A percentile compares a stretch with the other conserved stretches of the same genome.
phyloP scores from a whole-genome alignment of 257 asterid species.

The Apocynum venetum region DNA sequence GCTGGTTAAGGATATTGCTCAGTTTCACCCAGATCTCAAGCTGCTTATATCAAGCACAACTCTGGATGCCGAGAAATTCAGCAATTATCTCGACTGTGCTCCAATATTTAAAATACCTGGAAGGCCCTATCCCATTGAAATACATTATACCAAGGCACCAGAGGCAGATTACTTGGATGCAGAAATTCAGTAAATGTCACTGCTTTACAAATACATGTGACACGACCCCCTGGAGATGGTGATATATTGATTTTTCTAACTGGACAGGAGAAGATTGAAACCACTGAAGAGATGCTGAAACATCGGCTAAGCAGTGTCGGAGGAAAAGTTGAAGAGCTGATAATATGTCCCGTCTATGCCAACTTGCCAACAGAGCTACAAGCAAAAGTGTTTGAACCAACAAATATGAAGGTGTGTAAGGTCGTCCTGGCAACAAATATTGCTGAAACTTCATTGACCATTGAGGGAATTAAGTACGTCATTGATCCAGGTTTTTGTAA shows the following conservation, averaged over 20 bases:
- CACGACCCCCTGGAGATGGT: constrained; percentile 68
- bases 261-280: constrained; percentile 48
- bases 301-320: constrained; percentile 29
- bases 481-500: constrained; percentile 92
- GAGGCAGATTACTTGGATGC: constrained; percentile 89
- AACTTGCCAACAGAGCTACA: constrained; percentile 41
- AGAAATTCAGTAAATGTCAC: constrained; percentile 44
- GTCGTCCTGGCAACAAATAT: constrained; percentile 43
- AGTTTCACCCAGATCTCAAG: constrained; percentile 77
- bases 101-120: constrained; percentile 73
- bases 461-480: constrained; percentile 89
- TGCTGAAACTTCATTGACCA: constrained; percentile 85
- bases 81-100: constrained; percentile 41
- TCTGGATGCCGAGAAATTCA: constrained; percentile 72
- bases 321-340: constrained; percentile 35
- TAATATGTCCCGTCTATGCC: constrained; percentile 41
- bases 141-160: constrained; percentile 75
- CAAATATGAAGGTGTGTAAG: constrained; percentile 41
- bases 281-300: constrained; percentile 38
- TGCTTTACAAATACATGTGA: constrained; percentile 69
- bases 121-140: constrained; percentile 72
- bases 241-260: constrained; percentile 73
- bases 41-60: constrained; percentile 92
- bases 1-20: constrained; percentile 83
- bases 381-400: constrained; percentile 38